Base-by-base conservation (phyloP, 495 filamentous ascomycete species). In the Aspergillus baeticus region DNA sequence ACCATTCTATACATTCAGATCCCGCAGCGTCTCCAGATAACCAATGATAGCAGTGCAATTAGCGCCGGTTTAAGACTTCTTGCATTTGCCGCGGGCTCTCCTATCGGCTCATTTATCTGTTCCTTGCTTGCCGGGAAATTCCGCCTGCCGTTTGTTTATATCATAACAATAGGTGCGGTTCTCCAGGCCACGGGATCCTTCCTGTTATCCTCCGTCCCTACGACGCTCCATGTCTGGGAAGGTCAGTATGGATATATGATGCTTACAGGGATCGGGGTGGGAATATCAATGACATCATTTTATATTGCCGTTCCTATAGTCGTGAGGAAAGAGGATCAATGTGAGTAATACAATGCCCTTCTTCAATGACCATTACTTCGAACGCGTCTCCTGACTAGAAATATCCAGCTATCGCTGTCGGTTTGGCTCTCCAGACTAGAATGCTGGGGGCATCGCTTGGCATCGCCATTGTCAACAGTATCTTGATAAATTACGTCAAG, bases 1-100 rank as follows among this genome's bases (percentile, higher is more conserved):
- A 75, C 81, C 15, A 64, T 78, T 5, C 71, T 80, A 10, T 70
- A 82, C 10, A 76, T 85, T 54, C 72, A 77, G 44, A 65, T 86
- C 3, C 84, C 84, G 5, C 77, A 84, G 46, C 69, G 78, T 5
- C 79, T 84, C 29, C 82, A 86, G 52, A 74, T 80, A 33, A 77
- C 83, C 44, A 80, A 83, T 55, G 65, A 65, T 17, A 37, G 43
- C 35, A 62, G 60, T 0, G 57, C 69, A 3, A 38, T 73, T 31
- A 55, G 51, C 1, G 66, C 84, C 0, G 85, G 83, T 2, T 64
- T 82, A 26, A 70, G 82, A 52, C 65, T 88, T 18, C 69, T 84
- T n/a, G 51, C 64, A 15, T 66, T 53, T 21, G 63, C 63, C n/a
- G 36, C 66, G 11, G 61, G 56, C 50, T 54, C 56, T n/a, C 63